phyloP scores from a whole-genome alignment of 208 protist species.

The Tritrichomonas foetus region DNA sequence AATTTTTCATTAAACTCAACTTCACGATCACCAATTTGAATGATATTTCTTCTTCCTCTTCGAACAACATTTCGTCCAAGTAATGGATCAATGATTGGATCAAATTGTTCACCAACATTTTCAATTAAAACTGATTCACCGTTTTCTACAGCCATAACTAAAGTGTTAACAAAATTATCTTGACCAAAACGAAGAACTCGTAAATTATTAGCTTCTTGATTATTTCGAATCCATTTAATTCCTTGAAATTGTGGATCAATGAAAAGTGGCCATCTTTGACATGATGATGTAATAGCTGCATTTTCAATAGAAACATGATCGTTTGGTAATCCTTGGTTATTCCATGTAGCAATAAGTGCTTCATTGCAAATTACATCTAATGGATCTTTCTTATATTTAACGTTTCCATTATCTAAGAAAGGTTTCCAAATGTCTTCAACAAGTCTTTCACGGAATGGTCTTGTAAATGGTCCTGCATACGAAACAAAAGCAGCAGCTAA shows the following conservation, averaged over 20 bases:
- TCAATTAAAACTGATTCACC: conserved; percentile 77
- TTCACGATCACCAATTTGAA: conserved; percentile 27
- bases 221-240: conserved; percentile 87
- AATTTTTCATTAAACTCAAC: conserved; percentile 79
- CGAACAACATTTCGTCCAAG: conserved; percentile 79
- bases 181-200: conserved; percentile 78
- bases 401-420: conserved; percentile 72
- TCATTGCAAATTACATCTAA: conserved; percentile 76
- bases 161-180: conserved; percentile 68
- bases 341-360: conserved; percentile 80
- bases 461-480: conserved; percentile 94
- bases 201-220: conserved; percentile 70
- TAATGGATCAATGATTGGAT: conserved; percentile 90
- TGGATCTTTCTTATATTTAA: conserved; percentile 79
- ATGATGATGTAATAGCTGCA: conserved; percentile 84
- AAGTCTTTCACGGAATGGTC: conserved; percentile 79
- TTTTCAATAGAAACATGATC: conserved; percentile 93
- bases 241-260: conserved; percentile 97
- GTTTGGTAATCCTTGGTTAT: conserved; percentile 89
- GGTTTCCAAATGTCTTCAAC: conserved; percentile 80
- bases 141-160: conserved; percentile 62
- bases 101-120: conserved; percentile 84
- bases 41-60: conserved; percentile 68
- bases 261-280: conserved; percentile 90
- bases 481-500: conserved; percentile 87